phyloP scores from a whole-genome alignment of 768 basidiomycete genomes.

The Aureoboletus auriporus region DNA sequence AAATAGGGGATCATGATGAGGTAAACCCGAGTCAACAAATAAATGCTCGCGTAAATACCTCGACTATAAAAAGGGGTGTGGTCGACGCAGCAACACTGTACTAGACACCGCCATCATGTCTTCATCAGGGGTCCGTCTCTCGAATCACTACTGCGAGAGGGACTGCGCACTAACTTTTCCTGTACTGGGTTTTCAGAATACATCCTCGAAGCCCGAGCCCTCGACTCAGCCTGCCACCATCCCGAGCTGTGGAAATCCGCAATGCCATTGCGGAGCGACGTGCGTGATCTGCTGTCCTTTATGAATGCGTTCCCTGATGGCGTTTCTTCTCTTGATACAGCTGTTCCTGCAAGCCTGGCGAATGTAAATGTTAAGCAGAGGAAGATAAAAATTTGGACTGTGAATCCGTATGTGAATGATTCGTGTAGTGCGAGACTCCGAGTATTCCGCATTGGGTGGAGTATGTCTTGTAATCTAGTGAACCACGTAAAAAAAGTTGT shows the following conservation, averaged over 20 bases:
- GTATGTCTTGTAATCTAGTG: too few relatives aligned
- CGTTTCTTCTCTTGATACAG: background rate
- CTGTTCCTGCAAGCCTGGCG: slow-evolving; percentile 12
- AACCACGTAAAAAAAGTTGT: too few relatives aligned
- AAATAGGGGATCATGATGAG: too few relatives aligned
- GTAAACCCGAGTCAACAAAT: background rate
- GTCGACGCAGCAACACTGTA: background rate
- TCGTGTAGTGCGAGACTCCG: too few relatives aligned
- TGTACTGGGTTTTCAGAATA: background rate
- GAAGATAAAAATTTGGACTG: too few relatives aligned
- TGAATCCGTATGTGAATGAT: too few relatives aligned
- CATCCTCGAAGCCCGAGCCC: slow-evolving; percentile 2
- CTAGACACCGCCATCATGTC: slow-evolving; percentile 4
- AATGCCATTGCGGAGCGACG: slow-evolving; percentile 14
- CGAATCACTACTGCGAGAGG: background rate
- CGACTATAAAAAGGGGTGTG: background rate
- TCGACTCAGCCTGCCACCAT: background rate
- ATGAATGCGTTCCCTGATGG: background rate
- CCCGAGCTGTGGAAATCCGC: slow-evolving; percentile 17
- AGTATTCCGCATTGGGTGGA: too few relatives aligned
- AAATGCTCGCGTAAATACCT: slow-evolving; percentile 3
- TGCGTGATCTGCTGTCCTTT: background rate
- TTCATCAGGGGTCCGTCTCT: slow-evolving; percentile 3
- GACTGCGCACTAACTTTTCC: too few relatives aligned
- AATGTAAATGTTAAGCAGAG: slow-evolving; percentile 12